Base-by-base conservation (phyloP, 768 basidiomycete genomes). In the Mycena chlorophos region DNA sequence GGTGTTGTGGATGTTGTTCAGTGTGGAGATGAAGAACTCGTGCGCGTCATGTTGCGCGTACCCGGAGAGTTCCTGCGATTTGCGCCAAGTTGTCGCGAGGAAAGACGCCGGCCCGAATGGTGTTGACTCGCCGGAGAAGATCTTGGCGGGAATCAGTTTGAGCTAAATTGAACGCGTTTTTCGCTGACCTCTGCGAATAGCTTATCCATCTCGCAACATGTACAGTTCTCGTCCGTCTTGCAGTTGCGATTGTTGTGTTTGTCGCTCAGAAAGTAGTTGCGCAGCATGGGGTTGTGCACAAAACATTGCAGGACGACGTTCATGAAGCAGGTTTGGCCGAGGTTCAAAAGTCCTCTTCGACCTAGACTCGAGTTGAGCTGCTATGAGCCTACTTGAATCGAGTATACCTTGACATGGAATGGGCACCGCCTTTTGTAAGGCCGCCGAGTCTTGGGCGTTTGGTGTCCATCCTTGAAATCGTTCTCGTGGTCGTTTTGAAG, bases 31-130 rank as follows among this genome's bases (percentile, higher is more conserved):
- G 69, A 92, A 90, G 66, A 86, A 89, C 69, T 92, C 88, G 75
- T 95, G 93, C 2, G 93, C 91, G 58, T 98, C 95, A 66, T 96
- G 96, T 68, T 98, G 96, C 0, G 91, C 85, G 65, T 98, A 93
- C 2, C 94, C 95, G 4, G 92, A 84, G 25, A 98, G 76, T 57
- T 96, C 93, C 0, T 87, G 72, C 0, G 88, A 86, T 58, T 79
- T 81, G 62, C 79, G 83, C 95, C 94, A 98, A 29, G 88, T 90
- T 25, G 89, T 86, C 14, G 86, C 78, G 6, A 98, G 80, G 67
- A 98, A 88, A 3, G 85, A 84, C 2, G 87, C 83, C 0, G 96
- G 95, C 0, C 91, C 94, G 62, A 85, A 88, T 0, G 93, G 86
- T 5, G 76, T 69, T 10, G 73, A 68, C 58, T 83, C 84, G 3